Conservation (phyloP, 352 stramenopile genomes). For the Phytophthora ramorum region DNA sequence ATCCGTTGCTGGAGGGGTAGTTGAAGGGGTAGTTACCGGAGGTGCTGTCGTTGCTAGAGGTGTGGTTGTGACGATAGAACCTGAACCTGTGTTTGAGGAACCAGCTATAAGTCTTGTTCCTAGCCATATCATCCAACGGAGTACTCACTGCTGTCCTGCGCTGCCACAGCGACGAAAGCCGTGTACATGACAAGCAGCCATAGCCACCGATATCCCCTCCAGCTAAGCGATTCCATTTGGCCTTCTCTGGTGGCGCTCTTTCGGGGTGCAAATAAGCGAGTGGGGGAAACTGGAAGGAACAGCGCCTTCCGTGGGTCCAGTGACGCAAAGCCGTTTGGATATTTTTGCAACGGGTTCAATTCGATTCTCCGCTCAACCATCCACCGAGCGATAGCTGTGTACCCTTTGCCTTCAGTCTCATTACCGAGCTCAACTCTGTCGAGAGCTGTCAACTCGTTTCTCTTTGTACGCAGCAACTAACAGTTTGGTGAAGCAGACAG, state of each 20-base stretch:
- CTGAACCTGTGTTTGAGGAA: not conserved
- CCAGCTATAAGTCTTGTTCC: not conserved
- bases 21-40: not conserved
- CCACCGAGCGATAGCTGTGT: not conserved
- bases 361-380: not conserved
- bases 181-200: not conserved
- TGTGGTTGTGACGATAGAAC: not conserved
- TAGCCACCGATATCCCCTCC: not conserved
- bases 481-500: too few relatives aligned
- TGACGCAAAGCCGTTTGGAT: not conserved
- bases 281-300: not conserved
- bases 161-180: not conserved
- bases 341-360: not conserved
- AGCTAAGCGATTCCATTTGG: not conserved
- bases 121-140: not conserved
- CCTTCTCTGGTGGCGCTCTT: not conserved
- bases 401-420: not conserved
- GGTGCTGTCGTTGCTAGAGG: not conserved
- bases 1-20: not conserved
- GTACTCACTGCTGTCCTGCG: not conserved
- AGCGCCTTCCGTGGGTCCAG: not conserved
- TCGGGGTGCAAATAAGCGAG: not conserved
- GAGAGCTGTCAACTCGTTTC: too few relatives aligned
- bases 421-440: too few relatives aligned
- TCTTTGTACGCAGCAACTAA: too few relatives aligned